These are phyloP conservation scores for Hortiboletus flavorubellus DNA, from an alignment of 768 basidiomycete genomes.

Conservation along the genomic window DNA sequence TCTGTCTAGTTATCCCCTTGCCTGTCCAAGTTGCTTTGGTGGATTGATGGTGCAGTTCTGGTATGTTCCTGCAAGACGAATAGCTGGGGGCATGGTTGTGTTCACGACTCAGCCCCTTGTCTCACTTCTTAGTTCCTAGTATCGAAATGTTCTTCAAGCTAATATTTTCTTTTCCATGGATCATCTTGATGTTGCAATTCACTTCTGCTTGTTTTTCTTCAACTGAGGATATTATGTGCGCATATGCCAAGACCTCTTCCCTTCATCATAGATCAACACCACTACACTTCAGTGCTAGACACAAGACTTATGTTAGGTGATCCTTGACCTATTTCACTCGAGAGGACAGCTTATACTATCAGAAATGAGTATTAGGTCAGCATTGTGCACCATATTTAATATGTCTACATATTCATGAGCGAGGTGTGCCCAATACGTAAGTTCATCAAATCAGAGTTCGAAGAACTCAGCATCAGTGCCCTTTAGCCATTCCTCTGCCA, in stretches of 20 bases:
- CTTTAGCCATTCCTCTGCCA: constrained; percentile 31
- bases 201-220: constrained; percentile 21
- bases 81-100: neutral
- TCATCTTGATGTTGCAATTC: constrained; percentile 15
- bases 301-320: constrained; percentile 22
- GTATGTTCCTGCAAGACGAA: neutral
- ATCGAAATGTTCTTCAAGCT: constrained; percentile 23
- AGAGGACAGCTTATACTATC: neutral
- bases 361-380: neutral
- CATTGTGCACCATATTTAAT: constrained; percentile 19
- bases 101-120: too few species aligned
- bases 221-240: constrained; percentile 19
- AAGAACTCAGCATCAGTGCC: constrained; percentile 26
- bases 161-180: constrained; percentile 13
- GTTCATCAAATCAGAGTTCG: neutral
- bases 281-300: neutral
- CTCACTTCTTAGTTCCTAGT: constrained; percentile 16
- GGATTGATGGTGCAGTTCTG: neutral
- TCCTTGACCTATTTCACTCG: constrained; percentile 25
- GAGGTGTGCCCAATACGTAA: constrained; percentile 15
- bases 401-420: constrained; percentile 16
- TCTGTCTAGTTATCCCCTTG: neutral
- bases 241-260: constrained; percentile 19
- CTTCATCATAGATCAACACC: constrained; percentile 14
- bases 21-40: neutral